Base-by-base conservation (phyloP, 2,329 filamentous ascomycete species). In the Neofusicoccum umdonicola region DNA sequence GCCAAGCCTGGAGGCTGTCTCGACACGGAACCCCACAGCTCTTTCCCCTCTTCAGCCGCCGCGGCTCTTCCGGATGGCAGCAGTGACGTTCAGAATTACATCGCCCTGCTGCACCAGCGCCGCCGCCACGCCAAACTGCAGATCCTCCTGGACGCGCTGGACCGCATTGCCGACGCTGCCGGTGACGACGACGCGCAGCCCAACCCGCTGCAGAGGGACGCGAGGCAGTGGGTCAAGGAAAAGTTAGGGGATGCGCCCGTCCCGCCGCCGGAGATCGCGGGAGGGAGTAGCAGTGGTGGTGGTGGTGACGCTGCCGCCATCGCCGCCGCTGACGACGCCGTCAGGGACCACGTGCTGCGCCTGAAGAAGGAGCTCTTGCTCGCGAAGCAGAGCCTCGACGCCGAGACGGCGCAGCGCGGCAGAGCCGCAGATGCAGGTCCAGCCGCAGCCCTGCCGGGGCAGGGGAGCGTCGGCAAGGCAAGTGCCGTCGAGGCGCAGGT, bases 81-180 rank as follows among this genome's bases (percentile, higher is more conserved):
- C n/a, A 22, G 41, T 15, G 56, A 47, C 34, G 17, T 37, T 31
- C 39, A 56, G 13, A 50, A 75, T 44, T 83, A 84, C 68, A 72
- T 83, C 13, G 66, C 72, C 19, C 73, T 84, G 17, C 74, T 83
- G 22, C 80, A 77, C 44, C 79, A 82, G 65, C 79, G 80, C 41
- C 77, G 77, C 15, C 77, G 76, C n/a, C 75, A 79, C 67, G 74
- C 76, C 54, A 82, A 81, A 65, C 71, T 84, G 2, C 77, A 81
- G 57, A 74, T 83, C 17, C 79, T 83, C 37, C 78, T 81, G 57
- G 75, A 78, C 27, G 78, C 81, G 51, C 68, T 84, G 5, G 76
- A 80, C 19, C 74, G 72, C 45, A 41, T 79, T 15, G 58, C 76
- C n/a, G 69, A 69, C 61, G 68, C 70, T 31, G 27, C 27, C 27